Evolutionary conservation across 257 asterid species (phyloP), one percentile per base, ranked within the genome.

Genomic region (Lithospermum erythrorhizon): DNA sequence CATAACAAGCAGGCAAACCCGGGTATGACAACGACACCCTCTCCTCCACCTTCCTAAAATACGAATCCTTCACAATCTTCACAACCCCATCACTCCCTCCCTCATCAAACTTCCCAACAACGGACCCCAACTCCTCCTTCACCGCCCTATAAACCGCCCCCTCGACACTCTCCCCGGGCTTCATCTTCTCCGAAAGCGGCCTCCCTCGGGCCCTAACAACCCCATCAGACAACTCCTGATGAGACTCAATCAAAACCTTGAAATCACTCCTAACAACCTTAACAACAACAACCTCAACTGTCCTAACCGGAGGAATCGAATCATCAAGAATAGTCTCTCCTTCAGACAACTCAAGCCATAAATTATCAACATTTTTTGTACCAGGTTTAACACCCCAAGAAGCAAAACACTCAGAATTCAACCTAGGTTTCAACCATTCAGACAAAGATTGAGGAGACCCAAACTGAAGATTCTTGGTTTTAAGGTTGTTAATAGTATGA

Each of bases 331-430:
- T 59, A 25, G 90, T 81, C 62, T 93, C 98, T 22, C 98, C 98
- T 25, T 86, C 94, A 1, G 83, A 81, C 52, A 93, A 76, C 61
- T 93, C 98, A 22, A 93, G 90, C 94, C 93, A 93, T 11, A 93
- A 72, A 48, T 89, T 91, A 65, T 84, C 86, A 41, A 93, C 80
- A 55, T 89, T 93, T 66, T 93, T 93, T 10, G 98, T 93, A 6
- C 98, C 97, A 8, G 98, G 95, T 62, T 79, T 86, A 35, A 86
- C 85, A 1, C 98, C 98, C 98, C 98, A 93, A 15, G 98, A 74
- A 32, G 90, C 90, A 71, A 88, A 82, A 0, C 79, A 64, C n/a
- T 81, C 94, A 32, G 87, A 76, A 59, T 83, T 75, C 57, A 91
- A 66, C 13, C 97, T 86, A 29, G 95, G 96, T 68, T 53, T 75